Percentiles rank a stretch among this genome's conserved stretches.
phyloP scores from a whole-genome alignment of 2,329 filamentous ascomycete species.

The Calonectria pauciramosa region DNA sequence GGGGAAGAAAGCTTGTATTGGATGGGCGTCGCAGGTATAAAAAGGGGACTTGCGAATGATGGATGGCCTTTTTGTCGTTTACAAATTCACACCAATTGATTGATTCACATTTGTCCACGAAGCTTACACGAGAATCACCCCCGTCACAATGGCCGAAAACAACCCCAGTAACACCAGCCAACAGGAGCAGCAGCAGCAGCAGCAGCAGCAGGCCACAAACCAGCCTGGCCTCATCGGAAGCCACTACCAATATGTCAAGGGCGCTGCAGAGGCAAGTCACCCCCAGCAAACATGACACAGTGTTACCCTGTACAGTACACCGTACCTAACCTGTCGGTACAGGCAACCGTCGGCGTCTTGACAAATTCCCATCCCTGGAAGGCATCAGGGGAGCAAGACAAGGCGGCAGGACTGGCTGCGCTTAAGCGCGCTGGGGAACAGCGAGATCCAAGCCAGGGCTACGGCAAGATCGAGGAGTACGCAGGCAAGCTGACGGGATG shows the following conservation, averaged over 20 bases:
- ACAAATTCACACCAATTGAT: neutral
- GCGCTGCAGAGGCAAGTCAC: conserved; percentile 71
- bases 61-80: neutral
- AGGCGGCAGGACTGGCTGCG: conserved; percentile 70
- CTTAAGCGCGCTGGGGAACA: conserved; percentile 73
- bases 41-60: conserved; percentile 12
- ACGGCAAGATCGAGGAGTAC: conserved; percentile 74
- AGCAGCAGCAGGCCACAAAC: conserved; percentile 45
- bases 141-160: conserved; percentile 47
- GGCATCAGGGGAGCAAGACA: conserved; percentile 73
- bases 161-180: conserved; percentile 36
- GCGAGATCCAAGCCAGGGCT: conserved; percentile 69
- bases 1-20: conserved; percentile 7
- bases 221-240: conserved; percentile 72
- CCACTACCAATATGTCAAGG: conserved; percentile 79
- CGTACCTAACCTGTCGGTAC: neutral
- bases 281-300: neutral
- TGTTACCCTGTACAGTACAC: neutral
- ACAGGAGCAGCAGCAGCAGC: conserved; percentile 48
- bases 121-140: conserved; percentile 21
- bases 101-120: neutral
- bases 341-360: conserved; percentile 72
- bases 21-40: conserved; percentile 29
- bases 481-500: conserved; percentile 75
- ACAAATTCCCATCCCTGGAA: conserved; percentile 76